phyloP scores from a whole-genome alignment of 228 moss, liverwort and hornwort genomes.

The Sphagnum fallax region DNA sequence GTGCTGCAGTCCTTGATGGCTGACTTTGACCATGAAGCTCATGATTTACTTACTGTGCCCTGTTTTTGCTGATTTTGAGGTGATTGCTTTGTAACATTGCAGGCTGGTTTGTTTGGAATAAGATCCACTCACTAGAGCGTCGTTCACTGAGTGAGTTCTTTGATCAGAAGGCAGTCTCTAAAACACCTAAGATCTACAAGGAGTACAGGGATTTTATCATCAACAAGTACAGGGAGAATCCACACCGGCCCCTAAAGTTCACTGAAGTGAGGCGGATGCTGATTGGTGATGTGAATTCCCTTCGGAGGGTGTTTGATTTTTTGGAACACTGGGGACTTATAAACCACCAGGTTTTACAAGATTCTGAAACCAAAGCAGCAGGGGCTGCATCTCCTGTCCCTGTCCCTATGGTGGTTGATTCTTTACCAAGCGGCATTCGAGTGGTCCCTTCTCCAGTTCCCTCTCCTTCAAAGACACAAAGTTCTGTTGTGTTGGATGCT shows the following conservation, averaged over 20 bases:
- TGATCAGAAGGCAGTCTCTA: conserved; percentile 76
- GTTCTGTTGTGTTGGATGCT: conserved; percentile 28
- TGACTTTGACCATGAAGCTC: too few species aligned
- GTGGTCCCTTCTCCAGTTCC: conserved; percentile 42
- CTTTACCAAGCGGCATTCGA: conserved; percentile 56
- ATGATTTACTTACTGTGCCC: too few species aligned
- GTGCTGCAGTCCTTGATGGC: too few species aligned
- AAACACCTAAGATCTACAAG: conserved; percentile 92
- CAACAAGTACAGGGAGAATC: conserved; percentile 94
- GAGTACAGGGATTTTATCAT: conserved; percentile 97
- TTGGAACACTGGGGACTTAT: conserved; percentile 97
- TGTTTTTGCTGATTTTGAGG: too few species aligned
- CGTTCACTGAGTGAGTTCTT: conserved; percentile 78
- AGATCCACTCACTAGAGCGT: conserved; percentile 72
- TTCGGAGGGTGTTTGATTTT: conserved; percentile 91
- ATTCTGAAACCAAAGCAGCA: conserved; percentile 12
- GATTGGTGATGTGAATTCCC: conserved; percentile 84
- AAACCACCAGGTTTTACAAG: conserved; percentile 62
- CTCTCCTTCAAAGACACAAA: conserved; percentile 12
- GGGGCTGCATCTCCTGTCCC: conserved; percentile 31
- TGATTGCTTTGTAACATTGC: conserved; percentile 3
- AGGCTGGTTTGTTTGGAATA: conserved; percentile 95
- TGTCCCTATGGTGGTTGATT: conserved; percentile 41
- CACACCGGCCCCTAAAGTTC: conserved; percentile 66
- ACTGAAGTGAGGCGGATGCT: conserved; percentile 94